These are phyloP conservation scores for thale cress (Arabidopsis thaliana) DNA, from an alignment of 345 rosid species.

Conservation along the genomic window TAIR10.1 NC_003074.8:376501-377000, in stretches of 20 bases:
- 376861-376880: background rate
- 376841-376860: background rate
- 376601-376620: constrained; percentile 46
- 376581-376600: constrained; percentile 40
- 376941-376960: constrained; percentile 28
- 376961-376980: background rate
- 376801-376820: no score
- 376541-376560: constrained; percentile 37
- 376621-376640: constrained; percentile 43
- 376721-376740: background rate
- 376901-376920: background rate
- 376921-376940: background rate
- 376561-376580: constrained; percentile 41
- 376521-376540: constrained; percentile 24
- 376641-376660: constrained; percentile 14
- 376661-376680: background rate
- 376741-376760: background rate
- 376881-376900: background rate
- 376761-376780: background rate
- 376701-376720: constrained; percentile 30
- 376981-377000: constrained; percentile 27
- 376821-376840: background rate
- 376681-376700: background rate
- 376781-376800: background rate
- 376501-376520: constrained; percentile 44